phyloP scores from a whole-genome alignment of 345 rosid species.

The Lepidium africanum region DNA sequence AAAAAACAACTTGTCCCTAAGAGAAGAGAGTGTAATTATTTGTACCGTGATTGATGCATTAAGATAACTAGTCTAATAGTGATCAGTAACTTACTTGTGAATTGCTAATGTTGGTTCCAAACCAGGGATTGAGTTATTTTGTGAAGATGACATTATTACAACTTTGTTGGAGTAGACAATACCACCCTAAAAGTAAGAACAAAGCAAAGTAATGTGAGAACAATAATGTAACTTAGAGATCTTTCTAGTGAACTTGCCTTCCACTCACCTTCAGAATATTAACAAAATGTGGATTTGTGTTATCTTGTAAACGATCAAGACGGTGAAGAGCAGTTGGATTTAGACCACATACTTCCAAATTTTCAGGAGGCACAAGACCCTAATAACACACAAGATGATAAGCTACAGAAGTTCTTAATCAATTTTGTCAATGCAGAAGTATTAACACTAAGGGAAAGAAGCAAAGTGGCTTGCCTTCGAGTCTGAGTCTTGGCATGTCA shows the following conservation, averaged over 20 bases:
- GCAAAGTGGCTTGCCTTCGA: slow-evolving; percentile 47
- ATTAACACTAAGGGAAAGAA: neutral
- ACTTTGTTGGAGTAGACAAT: slow-evolving; percentile 76
- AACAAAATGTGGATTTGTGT: slow-evolving; percentile 41
- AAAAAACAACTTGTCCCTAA: slow-evolving; percentile 60
- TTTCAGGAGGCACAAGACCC: slow-evolving; percentile 72
- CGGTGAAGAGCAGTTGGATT: slow-evolving; percentile 70
- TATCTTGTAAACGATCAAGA: slow-evolving; percentile 80
- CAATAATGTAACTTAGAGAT: neutral
- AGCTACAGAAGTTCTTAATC: neutral
- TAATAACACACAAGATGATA: slow-evolving; percentile 20
- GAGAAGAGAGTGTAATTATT: neutral
- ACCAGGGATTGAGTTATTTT: slow-evolving; percentile 40
- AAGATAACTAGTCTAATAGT: neutral
- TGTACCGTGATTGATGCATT: neutral
- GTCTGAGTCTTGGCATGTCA: slow-evolving; percentile 59
- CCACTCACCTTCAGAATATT: slow-evolving; percentile 61
- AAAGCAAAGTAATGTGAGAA: slow-evolving; percentile 9
- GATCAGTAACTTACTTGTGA: slow-evolving; percentile 45
- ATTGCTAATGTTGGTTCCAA: slow-evolving; percentile 47
- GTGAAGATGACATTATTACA: slow-evolving; percentile 41
- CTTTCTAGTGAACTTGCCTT: neutral
- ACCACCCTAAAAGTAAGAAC: slow-evolving; percentile 47
- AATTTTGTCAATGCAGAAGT: neutral
- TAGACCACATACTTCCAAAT: slow-evolving; percentile 72